Conservation (phyloP, 495 filamentous ascomycete genomes). For the Cladorrhinum samala region DNA sequence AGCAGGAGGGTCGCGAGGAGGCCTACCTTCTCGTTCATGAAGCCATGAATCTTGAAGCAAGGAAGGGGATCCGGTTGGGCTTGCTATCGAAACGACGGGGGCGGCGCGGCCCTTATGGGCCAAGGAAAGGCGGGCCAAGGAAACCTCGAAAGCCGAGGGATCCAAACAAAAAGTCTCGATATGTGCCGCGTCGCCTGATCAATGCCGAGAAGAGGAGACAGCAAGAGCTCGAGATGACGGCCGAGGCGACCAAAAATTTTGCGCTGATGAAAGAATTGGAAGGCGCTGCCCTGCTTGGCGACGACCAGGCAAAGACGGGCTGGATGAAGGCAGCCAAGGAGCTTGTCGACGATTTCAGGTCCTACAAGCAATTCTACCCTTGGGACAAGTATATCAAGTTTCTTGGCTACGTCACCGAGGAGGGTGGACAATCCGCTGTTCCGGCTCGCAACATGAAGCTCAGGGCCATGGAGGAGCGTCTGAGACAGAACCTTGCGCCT, state of each 20-base stretch:
- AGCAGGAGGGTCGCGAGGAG: conserved; percentile 51
- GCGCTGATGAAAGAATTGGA: conserved; percentile 48
- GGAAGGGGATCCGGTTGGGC: conserved; percentile 29
- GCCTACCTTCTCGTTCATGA: conserved; percentile 70
- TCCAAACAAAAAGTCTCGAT: conserved; percentile 22
- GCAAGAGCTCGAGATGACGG: conserved; percentile 40
- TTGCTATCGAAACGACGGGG: not conserved
- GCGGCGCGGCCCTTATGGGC: conserved; percentile 16
- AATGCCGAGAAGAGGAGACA: conserved; percentile 30
- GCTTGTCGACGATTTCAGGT: conserved; percentile 73
- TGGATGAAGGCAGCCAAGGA: conserved; percentile 73
- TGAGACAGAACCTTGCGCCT: conserved; percentile 44
- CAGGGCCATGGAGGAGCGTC: conserved; percentile 62
- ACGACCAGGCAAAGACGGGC: conserved; percentile 46
- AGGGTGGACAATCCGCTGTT: conserved; percentile 39
- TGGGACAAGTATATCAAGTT: conserved; percentile 65
- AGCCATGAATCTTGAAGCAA: conserved; percentile 54
- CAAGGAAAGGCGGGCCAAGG: conserved; percentile 18
- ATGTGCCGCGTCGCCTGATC: conserved; percentile 31
- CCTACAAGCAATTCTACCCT: conserved; percentile 70
- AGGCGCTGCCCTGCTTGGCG: conserved; percentile 44
- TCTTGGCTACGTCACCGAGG: conserved; percentile 54
- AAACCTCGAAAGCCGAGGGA: conserved; percentile 18
- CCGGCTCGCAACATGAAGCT: conserved; percentile 52
- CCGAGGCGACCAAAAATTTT: conserved; percentile 54